Conservation (phyloP, 495 filamentous ascomycete genomes). For the Aspergillus hancockii region DNA sequence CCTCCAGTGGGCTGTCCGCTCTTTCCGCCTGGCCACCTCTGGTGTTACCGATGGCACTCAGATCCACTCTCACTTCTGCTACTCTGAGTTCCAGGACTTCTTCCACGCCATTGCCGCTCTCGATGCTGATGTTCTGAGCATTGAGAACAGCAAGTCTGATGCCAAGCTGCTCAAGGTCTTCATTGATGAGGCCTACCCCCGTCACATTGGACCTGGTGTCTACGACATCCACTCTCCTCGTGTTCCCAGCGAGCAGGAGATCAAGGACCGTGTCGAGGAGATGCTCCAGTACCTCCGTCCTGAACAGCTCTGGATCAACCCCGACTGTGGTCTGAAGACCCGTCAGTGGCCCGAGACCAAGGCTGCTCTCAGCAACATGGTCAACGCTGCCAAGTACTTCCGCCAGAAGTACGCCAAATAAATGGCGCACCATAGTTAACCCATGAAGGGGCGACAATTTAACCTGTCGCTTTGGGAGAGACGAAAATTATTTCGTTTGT, state of each 20-base stretch:
- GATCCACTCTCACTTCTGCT: constrained; percentile 99
- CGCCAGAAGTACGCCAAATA: constrained; percentile 78
- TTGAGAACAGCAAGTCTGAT: constrained; percentile 99
- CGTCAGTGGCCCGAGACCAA: constrained; percentile 96
- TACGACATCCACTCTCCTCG: constrained; percentile 99
- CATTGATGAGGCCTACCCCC: constrained; percentile 91
- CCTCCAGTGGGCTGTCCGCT: constrained; percentile 92
- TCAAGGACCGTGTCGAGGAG: constrained; percentile 94
- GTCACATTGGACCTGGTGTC: constrained; percentile 98
- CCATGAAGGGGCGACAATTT: constrained; percentile 40
- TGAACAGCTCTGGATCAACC: constrained; percentile 98
- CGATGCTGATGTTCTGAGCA: constrained; percentile 95
- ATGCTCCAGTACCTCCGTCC: constrained; percentile 94
- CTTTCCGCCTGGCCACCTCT: constrained; percentile 91
- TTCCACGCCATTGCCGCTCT: constrained; percentile 99
- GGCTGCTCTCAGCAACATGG: constrained; percentile 87
- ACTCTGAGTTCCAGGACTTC: constrained; percentile 99
- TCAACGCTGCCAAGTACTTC: constrained; percentile 94
- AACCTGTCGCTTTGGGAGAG: constrained; percentile 44
- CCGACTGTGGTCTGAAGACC: constrained; percentile 98
- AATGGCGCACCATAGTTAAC: constrained; percentile 23
- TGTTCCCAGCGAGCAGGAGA: constrained; percentile 92
- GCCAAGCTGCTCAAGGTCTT: constrained; percentile 99
- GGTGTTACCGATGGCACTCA: constrained; percentile 92
- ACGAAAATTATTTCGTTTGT: constrained; percentile 26